Evolutionary conservation across 257 asterid species (phyloP), one percentile per base, ranked within the genome.

Genomic region (Apocynum venetum): DNA sequence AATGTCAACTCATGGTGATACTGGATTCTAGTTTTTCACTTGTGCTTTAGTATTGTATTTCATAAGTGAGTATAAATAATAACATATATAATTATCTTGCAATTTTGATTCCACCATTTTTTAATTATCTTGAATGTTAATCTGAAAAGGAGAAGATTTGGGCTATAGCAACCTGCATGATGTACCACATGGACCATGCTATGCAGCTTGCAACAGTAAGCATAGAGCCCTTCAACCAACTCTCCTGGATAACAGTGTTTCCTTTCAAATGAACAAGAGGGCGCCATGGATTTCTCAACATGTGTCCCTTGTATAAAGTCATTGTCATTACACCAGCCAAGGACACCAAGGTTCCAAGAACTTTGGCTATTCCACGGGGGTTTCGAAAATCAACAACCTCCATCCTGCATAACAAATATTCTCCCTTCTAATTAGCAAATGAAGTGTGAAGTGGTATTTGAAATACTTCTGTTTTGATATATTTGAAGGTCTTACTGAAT

Each of bases 271-370:
- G 86, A 66, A 93, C 66, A 60, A 86, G 78, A 57, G 88, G 85
- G 12, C 72, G 75, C 51, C 90, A 90, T 41, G 85, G 53, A 77
- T 85, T 82, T 77, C 82, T 76, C 74, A 89, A 66, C 9, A 84
- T 77, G 25, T 84, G 80, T 80, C 97, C 97, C 59, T 91, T 89
- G 86, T 88, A 91, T 79, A 93, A 76, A 49, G 97, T 84, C 93
- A 89, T 89, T 57, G 70, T 80, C 89, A 87, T 81, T 7, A 93
- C 92, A 72, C 97, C 94, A 12, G 83, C 93, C 86, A 93, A 83
- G 44, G 97, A 89, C 25, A 93, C 69, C 69, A 83, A 80, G 0
- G 97, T 86, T 78, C 97, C 97, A 0, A 86, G 4, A 49, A 88
- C 74, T 72, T 91, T 91, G 15, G 94, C 96, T 0, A 86, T 81